Base-by-base conservation (phyloP, 768 basidiomycete genomes). In the Coprinopsis cinerea region DNA sequence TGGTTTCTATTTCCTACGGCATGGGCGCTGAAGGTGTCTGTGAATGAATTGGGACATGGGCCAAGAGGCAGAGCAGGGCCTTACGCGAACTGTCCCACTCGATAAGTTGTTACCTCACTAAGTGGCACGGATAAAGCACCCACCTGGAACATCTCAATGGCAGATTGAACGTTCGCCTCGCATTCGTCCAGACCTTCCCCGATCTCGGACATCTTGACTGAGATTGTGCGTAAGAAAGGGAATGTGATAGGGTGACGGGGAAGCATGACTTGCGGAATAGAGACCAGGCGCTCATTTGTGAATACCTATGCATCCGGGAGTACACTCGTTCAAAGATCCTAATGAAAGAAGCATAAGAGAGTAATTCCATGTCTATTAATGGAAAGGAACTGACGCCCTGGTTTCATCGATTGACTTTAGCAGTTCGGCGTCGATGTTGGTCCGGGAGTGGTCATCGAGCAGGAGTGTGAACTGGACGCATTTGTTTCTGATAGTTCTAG, bases 181-280 rank as follows among this genome's bases (percentile, higher is more conserved):
- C 71, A 79, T 46, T 59, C 61, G 35, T 73, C 70, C 30, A 81
- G 66, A 4, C 71, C 71, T n/a, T 70, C 63, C 44, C 64, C 70
- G 30, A 81, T 78, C 18, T 77, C 74, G 1, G 59, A 59, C 23
- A 63, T 72, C 47, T 68, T 77, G 25, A 74, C 79, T 81, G n/a
- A 30, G 3, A 23, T 6, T 26, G 11, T 18, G 54, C 32, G 2
- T 14, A 18, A 48, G 7, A 47, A 27, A 39, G 26, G 2, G 26
- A 26, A 30, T 0, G 15, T 27, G 7, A 36, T 36, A 48, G 36
- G 15, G 17, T 17, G 18, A 32, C 34, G 30, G n/a, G n/a, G n/a
- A 17, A 17, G 49, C 11, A 4, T 23, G 17, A 51, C 73, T 59
- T 48, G 78, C 79, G 44, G 45, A 74, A 69, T 20, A 67, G 62